phyloP scores from a whole-genome alignment of 495 filamentous ascomycete species.

The Penicillium lividum region DNA sequence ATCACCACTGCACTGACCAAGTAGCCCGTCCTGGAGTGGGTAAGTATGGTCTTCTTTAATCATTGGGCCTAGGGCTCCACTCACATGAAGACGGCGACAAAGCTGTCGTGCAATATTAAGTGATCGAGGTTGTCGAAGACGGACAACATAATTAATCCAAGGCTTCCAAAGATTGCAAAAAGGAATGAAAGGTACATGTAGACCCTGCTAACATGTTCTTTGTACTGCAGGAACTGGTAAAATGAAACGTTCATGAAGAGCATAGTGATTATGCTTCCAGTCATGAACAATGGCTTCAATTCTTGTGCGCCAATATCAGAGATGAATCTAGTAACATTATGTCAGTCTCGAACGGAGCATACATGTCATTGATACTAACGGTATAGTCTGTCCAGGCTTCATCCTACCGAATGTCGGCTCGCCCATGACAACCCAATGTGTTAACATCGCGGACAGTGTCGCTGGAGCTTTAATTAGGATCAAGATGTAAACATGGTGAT shows the following conservation, averaged over 20 bases:
- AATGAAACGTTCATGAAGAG: conserved; percentile 23
- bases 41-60: conserved; percentile 8
- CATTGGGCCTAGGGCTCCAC: background rate
- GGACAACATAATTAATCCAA: conserved; percentile 20
- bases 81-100: conserved; percentile 24
- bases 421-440: conserved; percentile 22
- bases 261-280: conserved; percentile 20
- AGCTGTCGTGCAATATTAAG: conserved; percentile 18
- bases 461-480: conserved; percentile 9
- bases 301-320: conserved; percentile 23
- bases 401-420: conserved; percentile 22
- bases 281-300: conserved; percentile 23
- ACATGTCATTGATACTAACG: conserved; percentile 12
- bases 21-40: conserved; percentile 15
- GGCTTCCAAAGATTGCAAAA: conserved; percentile 21
- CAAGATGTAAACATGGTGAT: background rate
- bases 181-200: conserved; percentile 20
- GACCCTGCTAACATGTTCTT: conserved; percentile 18
- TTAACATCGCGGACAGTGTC: conserved; percentile 20
- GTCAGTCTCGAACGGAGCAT: conserved; percentile 1
- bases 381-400: conserved; percentile 25
- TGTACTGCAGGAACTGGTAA: conserved; percentile 22
- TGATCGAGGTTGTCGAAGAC: conserved; percentile 24
- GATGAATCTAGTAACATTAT: conserved; percentile 16
- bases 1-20: conserved; percentile 22